Conservation (phyloP, 1,284 basidiomycete genomes). For the Boletus sp. region DNA sequence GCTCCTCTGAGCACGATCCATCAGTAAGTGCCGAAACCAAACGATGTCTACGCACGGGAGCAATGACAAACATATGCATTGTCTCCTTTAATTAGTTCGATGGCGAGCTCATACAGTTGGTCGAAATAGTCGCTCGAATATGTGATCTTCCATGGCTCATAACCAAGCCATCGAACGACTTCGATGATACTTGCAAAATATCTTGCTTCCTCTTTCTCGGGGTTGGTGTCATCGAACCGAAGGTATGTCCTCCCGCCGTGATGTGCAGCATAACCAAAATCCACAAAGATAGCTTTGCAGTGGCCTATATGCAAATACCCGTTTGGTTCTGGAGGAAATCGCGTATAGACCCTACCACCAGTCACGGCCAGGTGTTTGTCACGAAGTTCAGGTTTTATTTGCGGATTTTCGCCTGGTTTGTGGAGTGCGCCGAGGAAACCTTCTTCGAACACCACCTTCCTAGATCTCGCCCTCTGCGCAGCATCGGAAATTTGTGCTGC, state of each 20-base stretch:
- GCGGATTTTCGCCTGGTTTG: conserved; percentile 92
- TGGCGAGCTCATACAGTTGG: conserved; percentile 81
- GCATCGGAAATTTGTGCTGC: conserved; percentile 35
- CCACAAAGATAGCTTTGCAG: conserved; percentile 97
- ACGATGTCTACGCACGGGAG: conserved; percentile 61
- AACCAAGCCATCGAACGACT: conserved; percentile 95
- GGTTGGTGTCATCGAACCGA: conserved; percentile 98
- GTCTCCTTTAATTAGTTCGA: conserved; percentile 87
- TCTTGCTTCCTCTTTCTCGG: conserved; percentile 92
- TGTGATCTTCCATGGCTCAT: conserved; percentile 98
- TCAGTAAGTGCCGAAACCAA: conserved; percentile 4
- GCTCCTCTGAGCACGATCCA: conserved; percentile 58
- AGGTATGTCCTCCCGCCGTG: conserved; percentile 90
- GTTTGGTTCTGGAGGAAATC: conserved; percentile 99
- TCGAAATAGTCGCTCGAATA: conserved; percentile 99
- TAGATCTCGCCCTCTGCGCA: conserved; percentile 38
- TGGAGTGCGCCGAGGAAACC: conserved; percentile 94
- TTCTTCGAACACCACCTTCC: conserved; percentile 84
- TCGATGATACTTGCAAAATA: conserved; percentile 98
- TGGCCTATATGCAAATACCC: conserved; percentile 96
- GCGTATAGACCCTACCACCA: conserved; percentile 84
- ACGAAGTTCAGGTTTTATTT: conserved; percentile 75
- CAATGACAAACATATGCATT: conserved; percentile 97
- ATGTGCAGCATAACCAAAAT: conserved; percentile 96
- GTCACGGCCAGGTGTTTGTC: conserved; percentile 83